Conservation (phyloP, 2,329 filamentous ascomycete genomes). For the Phyllosticta paracitricarpa region DNA sequence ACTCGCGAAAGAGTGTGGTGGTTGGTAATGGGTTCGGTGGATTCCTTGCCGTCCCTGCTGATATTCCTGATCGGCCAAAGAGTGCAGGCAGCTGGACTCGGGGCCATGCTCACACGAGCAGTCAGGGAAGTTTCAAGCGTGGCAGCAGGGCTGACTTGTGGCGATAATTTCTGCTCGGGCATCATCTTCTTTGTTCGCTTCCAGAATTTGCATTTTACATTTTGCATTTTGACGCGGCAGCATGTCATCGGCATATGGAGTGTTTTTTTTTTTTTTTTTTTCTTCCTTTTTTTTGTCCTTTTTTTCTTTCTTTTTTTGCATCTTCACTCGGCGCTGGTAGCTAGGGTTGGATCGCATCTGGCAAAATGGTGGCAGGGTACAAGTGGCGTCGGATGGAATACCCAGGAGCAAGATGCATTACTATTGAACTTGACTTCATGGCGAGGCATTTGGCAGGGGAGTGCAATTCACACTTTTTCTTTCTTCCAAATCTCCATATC, state of each 20-base stretch:
- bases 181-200: not conserved
- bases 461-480: not conserved
- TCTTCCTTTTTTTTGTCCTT: slow-evolving; percentile 5
- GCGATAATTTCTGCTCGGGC: not conserved
- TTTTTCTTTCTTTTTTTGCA: not conserved
- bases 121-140: not conserved
- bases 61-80: slow-evolving; percentile 22
- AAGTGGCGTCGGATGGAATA: slow-evolving; percentile 9
- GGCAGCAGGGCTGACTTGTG: slow-evolving; percentile 10
- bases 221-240: not conserved
- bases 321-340: slow-evolving; percentile 10
- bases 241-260: not conserved
- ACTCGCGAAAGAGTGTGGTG: slow-evolving; percentile 51
- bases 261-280: slow-evolving; percentile 1
- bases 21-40: slow-evolving; percentile 59
- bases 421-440: not conserved
- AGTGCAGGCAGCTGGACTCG: slow-evolving; percentile 21
- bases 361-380: not conserved
- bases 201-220: not conserved
- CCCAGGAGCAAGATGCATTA: slow-evolving; percentile 9
- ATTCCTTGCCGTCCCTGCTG: slow-evolving; percentile 51
- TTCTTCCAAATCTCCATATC: no score
- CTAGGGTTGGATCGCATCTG: slow-evolving; percentile 7
- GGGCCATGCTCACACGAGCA: not conserved
- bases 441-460: not conserved